These are phyloP conservation scores for Yamadazyma diddensiae DNA, from an alignment of 1,139 yeast genomes.

Conservation along the genomic window DNA sequence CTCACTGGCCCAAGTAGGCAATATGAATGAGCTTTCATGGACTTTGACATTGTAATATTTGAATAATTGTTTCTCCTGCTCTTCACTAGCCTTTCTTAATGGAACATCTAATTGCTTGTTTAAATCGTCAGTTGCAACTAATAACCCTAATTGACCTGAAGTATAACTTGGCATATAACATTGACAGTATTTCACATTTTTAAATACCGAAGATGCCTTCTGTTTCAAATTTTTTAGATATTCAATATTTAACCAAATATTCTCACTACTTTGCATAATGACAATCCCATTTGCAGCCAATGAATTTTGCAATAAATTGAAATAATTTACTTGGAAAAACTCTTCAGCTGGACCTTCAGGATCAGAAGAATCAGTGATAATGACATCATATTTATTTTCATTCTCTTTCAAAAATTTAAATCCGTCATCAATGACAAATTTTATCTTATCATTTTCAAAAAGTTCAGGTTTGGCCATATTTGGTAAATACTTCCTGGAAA, in stretches of 20 bases:
- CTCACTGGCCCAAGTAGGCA: constrained; percentile 81
- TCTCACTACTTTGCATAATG: constrained; percentile 90
- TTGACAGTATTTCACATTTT: constrained; percentile 74
- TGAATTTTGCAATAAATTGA: constrained; percentile 66
- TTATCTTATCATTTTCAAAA: constrained; percentile 70
- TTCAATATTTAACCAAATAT: constrained; percentile 81
- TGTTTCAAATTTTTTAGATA: constrained; percentile 58
- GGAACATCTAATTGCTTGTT: constrained; percentile 54
- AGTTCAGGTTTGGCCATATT: constrained; percentile 55
- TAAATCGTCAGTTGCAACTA: constrained; percentile 71
- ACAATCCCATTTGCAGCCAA: constrained; percentile 73
- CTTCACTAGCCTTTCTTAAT: constrained; percentile 29
- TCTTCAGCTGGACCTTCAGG: constrained; percentile 99
- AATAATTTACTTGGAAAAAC: constrained; percentile 82
- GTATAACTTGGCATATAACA: constrained; percentile 95
- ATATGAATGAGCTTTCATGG: constrained; percentile 76
- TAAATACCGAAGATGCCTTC: constrained; percentile 70
- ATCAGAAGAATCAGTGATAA: constrained; percentile 93
- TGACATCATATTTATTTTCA: constrained; percentile 62
- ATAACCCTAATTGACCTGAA: constrained; percentile 90
- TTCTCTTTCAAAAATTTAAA: constrained; percentile 64
- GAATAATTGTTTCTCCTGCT: constrained; percentile 52
- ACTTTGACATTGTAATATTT: constrained; percentile 71
- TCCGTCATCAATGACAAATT: constrained; percentile 82
- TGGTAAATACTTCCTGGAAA: constrained; percentile 75